A percentile compares a stretch with the other conserved stretches of the same genome.
Evolutionary conservation across 768 basidiomycete genomes (phyloP).

Genomic region (Steccherinum ochraceum): DNA sequence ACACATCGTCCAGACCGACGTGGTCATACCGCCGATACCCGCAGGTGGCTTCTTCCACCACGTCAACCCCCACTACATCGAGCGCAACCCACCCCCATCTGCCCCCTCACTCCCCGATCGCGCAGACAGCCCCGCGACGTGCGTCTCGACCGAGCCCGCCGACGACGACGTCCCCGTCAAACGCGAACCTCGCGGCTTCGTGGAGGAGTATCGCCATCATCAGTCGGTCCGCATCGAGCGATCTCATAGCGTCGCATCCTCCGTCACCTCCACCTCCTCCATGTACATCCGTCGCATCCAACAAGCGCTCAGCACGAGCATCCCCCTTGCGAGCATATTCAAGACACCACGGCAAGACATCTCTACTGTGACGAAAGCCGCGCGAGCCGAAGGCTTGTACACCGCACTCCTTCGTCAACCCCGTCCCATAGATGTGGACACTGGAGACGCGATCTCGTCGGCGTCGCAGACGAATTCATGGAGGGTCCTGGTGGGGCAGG

Average conservation of each 20-base stretch:
- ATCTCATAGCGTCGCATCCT: constrained; percentile 2
- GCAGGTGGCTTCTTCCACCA: constrained; percentile 20
- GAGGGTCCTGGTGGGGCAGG: constrained; percentile 28
- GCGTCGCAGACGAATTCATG: constrained; percentile 20
- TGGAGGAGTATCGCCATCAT: not conserved
- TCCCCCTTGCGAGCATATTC: constrained; percentile 26
- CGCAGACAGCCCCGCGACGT: constrained; percentile 11
- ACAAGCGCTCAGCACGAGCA: constrained; percentile 10
- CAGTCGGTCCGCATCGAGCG: not conserved
- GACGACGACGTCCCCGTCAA: constrained; percentile 11
- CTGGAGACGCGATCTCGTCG: constrained; percentile 6
- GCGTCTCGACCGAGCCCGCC: constrained; percentile 20
- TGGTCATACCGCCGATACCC: constrained; percentile 12
- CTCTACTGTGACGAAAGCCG: constrained; percentile 18
- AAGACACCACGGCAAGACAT: constrained; percentile 21
- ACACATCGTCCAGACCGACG: constrained; percentile 1
- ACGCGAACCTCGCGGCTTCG: not conserved
- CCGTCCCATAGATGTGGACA: constrained; percentile 8
- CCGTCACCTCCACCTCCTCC: constrained; percentile 7
- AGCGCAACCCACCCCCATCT: constrained; percentile 6
- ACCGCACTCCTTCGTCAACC: constrained; percentile 19
- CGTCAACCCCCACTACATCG: constrained; percentile 29
- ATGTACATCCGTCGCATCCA: constrained; percentile 10
- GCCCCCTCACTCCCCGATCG: not conserved
- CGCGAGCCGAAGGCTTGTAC: constrained; percentile 22